Conservation (phyloP, 2,329 filamentous ascomycete species). For the Pseudogymnoascus sp. region DNA sequence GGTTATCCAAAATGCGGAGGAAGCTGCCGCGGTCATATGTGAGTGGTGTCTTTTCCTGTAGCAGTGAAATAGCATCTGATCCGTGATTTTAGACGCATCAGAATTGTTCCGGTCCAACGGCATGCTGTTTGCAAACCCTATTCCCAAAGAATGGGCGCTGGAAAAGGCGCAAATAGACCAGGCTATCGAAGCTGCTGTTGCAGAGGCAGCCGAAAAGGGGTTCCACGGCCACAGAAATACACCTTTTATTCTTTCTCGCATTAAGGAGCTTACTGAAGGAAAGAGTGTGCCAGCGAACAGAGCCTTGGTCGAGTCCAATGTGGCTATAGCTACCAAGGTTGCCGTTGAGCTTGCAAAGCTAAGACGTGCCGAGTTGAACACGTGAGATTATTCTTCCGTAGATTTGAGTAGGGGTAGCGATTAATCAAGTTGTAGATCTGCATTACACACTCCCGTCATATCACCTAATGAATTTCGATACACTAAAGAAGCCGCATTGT, state of each 20-base stretch:
- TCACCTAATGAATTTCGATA: not conserved
- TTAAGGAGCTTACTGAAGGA: constrained; percentile 58
- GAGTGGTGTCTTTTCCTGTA: constrained; percentile 25
- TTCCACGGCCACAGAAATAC: constrained; percentile 59
- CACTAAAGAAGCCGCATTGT: not conserved
- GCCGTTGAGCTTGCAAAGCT: constrained; percentile 53
- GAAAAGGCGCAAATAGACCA: constrained; percentile 49
- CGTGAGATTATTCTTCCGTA: constrained; percentile 30
- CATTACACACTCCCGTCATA: constrained; percentile 4
- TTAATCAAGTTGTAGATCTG: constrained; percentile 9
- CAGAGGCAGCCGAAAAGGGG: constrained; percentile 43
- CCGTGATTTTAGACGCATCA: constrained; percentile 52
- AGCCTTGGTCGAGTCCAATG: constrained; percentile 59
- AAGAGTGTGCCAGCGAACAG: constrained; percentile 55
- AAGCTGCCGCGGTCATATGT: constrained; percentile 84
- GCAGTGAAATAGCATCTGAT: not conserved
- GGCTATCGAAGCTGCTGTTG: constrained; percentile 47
- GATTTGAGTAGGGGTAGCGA: constrained; percentile 9
- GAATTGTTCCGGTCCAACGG: constrained; percentile 56
- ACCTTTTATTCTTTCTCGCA: constrained; percentile 58
- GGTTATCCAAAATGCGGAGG: constrained; percentile 62
- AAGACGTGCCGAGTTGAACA: constrained; percentile 31
- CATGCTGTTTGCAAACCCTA: constrained; percentile 78
- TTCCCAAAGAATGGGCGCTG: constrained; percentile 52
- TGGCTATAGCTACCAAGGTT: constrained; percentile 54